These are phyloP conservation scores for Acanthamoeba lenticulata DNA, from an alignment of 208 protist genomes.

Conservation along the genomic window DNA sequence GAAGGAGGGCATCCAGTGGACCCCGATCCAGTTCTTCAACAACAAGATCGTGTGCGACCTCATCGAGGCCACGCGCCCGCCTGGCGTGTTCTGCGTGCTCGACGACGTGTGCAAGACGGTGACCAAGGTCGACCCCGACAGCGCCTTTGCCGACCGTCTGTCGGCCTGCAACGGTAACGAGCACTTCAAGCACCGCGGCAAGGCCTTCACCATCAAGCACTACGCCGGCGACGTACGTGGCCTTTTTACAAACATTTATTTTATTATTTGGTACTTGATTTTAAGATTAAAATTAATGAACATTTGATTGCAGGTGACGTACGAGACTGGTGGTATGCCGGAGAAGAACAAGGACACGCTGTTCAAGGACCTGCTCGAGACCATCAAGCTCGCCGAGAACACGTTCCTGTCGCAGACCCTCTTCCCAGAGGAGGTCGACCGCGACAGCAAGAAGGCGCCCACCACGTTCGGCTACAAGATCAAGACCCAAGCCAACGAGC, in stretches of 20 bases:
- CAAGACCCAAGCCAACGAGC: slow-evolving; percentile 85
- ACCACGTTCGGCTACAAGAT: slow-evolving; percentile 95
- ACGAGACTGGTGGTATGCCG: slow-evolving; percentile 81
- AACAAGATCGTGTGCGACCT: slow-evolving; percentile 96
- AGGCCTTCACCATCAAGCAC: slow-evolving; percentile 80
- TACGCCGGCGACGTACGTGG: slow-evolving; percentile 18
- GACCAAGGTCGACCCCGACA: slow-evolving; percentile 84
- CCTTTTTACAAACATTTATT: background rate
- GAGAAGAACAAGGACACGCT: slow-evolving; percentile 88
- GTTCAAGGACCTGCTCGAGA: slow-evolving; percentile 81
- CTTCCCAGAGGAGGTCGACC: slow-evolving; percentile 65
- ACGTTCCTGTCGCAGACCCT: slow-evolving; percentile 53
- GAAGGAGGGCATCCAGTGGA: slow-evolving; percentile 95
- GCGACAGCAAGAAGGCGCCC: slow-evolving; percentile 77
- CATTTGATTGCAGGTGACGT: slow-evolving; percentile 74
- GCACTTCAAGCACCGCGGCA: slow-evolving; percentile 71
- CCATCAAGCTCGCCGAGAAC: slow-evolving; percentile 73
- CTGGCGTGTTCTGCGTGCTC: slow-evolving; percentile 94
- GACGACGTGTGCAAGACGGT: slow-evolving; percentile 97
- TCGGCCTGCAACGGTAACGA: slow-evolving; percentile 42
- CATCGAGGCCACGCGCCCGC: slow-evolving; percentile 92
- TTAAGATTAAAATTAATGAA: too few relatives aligned
- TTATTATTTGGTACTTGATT: background rate
- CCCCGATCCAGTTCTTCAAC: slow-evolving; percentile 97
- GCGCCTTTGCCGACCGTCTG: slow-evolving; percentile 53